Percentiles rank a stretch among this genome's conserved stretches.
phyloP scores from a whole-genome alignment of 306 rosid genomes.

The Vigna hirtella region DNA sequence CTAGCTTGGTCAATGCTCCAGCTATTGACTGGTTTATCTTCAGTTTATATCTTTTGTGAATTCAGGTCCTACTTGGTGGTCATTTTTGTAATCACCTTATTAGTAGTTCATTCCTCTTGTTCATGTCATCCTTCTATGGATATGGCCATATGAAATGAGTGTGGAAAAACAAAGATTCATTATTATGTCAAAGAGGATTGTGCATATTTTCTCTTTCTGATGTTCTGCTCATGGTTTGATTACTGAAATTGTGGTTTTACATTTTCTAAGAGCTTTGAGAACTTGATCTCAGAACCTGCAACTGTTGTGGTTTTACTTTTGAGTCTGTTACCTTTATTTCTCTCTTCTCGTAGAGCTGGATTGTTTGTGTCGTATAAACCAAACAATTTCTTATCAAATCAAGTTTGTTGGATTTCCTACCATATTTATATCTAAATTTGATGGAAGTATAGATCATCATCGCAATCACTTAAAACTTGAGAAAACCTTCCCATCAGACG shows the following conservation, averaged over 20 bases:
- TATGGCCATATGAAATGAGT: background rate
- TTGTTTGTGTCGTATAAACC: background rate
- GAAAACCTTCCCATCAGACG: too few relatives aligned
- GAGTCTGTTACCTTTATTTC: too few relatives aligned
- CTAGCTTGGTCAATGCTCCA: too few relatives aligned
- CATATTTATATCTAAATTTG: background rate
- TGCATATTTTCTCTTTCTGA: conserved; percentile 1
- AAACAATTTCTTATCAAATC: background rate
- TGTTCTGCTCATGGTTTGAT: background rate
- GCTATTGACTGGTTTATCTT: background rate
- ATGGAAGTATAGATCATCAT: background rate
- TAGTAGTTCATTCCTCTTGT: background rate
- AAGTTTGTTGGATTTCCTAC: conserved; percentile 2
- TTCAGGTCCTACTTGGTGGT: background rate
- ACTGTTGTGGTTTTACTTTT: background rate
- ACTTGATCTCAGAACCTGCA: background rate
- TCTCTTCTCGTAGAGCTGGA: background rate
- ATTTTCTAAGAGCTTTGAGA: background rate
- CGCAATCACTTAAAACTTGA: background rate
- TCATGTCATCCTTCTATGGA: background rate
- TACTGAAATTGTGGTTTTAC: background rate
- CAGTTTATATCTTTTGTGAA: conserved; percentile 14
- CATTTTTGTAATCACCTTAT: background rate
- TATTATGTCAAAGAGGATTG: background rate
- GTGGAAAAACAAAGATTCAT: background rate